Evolutionary conservation across 352 stramenopile species (phyloP).

Genomic region (Plasmopara muralis): DNA sequence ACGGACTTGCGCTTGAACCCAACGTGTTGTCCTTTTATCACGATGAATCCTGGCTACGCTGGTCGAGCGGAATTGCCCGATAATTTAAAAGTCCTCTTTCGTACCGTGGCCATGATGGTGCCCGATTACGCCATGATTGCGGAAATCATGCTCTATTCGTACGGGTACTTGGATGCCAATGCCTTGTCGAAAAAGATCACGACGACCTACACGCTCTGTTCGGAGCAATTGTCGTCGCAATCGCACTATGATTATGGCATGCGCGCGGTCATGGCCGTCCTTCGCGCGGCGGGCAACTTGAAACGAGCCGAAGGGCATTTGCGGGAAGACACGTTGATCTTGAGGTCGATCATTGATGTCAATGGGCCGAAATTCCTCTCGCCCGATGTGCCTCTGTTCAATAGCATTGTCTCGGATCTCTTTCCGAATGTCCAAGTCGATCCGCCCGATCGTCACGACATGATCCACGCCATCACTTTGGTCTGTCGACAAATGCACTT

Average conservation of each 20-base stretch:
- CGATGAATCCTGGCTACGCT: constrained; percentile 90
- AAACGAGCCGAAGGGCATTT: constrained; percentile 75
- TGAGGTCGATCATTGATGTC: constrained; percentile 91
- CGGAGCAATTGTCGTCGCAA: constrained; percentile 91
- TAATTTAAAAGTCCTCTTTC: constrained; percentile 91
- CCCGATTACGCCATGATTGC: constrained; percentile 91
- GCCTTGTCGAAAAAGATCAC: constrained; percentile 92
- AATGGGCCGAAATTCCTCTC: constrained; percentile 93
- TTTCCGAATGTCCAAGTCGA: constrained; percentile 89
- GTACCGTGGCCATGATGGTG: constrained; percentile 92
- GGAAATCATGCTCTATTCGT: constrained; percentile 93
- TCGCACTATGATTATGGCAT: constrained; percentile 96
- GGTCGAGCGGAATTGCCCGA: constrained; percentile 87
- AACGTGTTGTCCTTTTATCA: constrained; percentile 91
- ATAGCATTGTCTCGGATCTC: constrained; percentile 90
- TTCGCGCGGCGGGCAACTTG: constrained; percentile 90
- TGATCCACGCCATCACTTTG: constrained; percentile 74
- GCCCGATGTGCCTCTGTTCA: constrained; percentile 91
- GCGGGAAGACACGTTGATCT: constrained; percentile 83
- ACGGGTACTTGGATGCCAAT: constrained; percentile 88
- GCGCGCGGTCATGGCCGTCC: constrained; percentile 91
- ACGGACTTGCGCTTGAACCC: constrained; percentile 84
- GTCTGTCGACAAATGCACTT: constrained; percentile 79
- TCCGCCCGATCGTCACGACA: constrained; percentile 79
- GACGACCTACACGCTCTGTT: constrained; percentile 91